These are phyloP conservation scores for Stachybotrys echinatus DNA, from an alignment of 2,329 filamentous ascomycete species.

Conservation along the genomic window DNA sequence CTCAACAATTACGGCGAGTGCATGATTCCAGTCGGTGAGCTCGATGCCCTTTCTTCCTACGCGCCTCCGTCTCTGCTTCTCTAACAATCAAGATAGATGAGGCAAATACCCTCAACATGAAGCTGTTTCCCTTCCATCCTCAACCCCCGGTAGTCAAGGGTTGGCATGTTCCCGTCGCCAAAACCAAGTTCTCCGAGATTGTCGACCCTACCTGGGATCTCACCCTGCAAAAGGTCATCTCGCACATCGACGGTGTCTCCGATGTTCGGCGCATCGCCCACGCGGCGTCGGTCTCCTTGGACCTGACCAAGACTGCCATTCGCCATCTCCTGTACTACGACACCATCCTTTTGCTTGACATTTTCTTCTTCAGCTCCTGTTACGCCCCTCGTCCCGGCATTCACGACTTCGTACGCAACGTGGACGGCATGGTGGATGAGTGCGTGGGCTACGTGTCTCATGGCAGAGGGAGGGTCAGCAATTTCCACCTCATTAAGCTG, in stretches of 20 bases:
- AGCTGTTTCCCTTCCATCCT: constrained; percentile 80
- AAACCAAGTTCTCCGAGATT: constrained; percentile 59
- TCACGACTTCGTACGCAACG: constrained; percentile 71
- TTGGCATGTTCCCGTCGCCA: constrained; percentile 84
- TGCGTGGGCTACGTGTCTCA: constrained; percentile 77
- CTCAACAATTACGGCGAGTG: constrained; percentile 96
- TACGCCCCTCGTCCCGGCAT: constrained; percentile 80
- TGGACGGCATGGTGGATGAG: constrained; percentile 73
- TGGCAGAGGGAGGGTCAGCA: constrained; percentile 37
- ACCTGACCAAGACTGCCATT: constrained; percentile 79
- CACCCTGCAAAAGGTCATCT: constrained; percentile 72
- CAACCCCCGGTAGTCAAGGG: constrained; percentile 72
- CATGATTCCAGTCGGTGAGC: constrained; percentile 90
- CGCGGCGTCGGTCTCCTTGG: constrained; percentile 78
- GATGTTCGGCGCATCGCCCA: constrained; percentile 83
- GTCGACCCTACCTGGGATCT: constrained; percentile 69
- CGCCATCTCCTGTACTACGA: constrained; percentile 91
- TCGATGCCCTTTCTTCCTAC: not conserved
- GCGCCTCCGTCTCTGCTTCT: not conserved
- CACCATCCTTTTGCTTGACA: constrained; percentile 82
- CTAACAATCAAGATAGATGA: constrained; percentile 58
- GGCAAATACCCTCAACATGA: constrained; percentile 92
- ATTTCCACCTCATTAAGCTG: constrained; percentile 69
- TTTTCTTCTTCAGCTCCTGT: constrained; percentile 90
- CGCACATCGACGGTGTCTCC: constrained; percentile 85